Conservation (phyloP, 116 monocot genomes). For the Cymodocea nodosa region DNA sequence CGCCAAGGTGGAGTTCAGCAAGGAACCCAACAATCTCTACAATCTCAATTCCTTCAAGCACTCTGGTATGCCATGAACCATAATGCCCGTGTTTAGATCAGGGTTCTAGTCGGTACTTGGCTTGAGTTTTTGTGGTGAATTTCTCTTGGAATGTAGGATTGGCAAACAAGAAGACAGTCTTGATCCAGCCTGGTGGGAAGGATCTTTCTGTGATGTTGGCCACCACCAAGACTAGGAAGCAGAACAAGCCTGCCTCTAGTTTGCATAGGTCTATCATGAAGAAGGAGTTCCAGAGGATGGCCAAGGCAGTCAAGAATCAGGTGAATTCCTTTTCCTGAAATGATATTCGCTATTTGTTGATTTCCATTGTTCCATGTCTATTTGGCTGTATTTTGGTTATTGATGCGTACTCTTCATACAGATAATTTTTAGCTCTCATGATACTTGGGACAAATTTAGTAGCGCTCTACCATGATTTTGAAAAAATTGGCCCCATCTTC, state of each 20-base stretch:
- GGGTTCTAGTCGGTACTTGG: too few species aligned
- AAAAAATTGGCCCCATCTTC: too few species aligned
- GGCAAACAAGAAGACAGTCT: slow-evolving; percentile 71
- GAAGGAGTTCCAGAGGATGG: slow-evolving; percentile 71
- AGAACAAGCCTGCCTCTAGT: slow-evolving; percentile 42
- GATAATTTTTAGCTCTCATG: not conserved
- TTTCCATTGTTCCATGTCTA: not conserved
- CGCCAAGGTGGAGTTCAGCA: slow-evolving; percentile 89
- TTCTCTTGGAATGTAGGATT: slow-evolving; percentile 23
- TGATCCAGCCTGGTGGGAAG: slow-evolving; percentile 51
- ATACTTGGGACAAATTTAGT: not conserved
- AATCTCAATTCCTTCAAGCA: slow-evolving; percentile 66
- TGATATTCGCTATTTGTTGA: not conserved
- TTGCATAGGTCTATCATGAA: slow-evolving; percentile 58
- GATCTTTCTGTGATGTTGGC: slow-evolving; percentile 43
- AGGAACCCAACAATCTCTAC: slow-evolving; percentile 83
- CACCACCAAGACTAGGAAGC: slow-evolving; percentile 65
- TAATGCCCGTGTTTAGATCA: too few species aligned
- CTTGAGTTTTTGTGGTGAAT: too few species aligned
- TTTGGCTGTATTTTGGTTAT: not conserved
- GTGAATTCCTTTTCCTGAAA: slow-evolving; percentile 7
- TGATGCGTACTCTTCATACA: too few species aligned
- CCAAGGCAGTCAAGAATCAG: slow-evolving; percentile 64
- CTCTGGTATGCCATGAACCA: slow-evolving; percentile 37
- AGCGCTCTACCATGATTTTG: too few species aligned